Evolutionary conservation across 139 green algal genomes (phyloP).

Genomic region (Micromonas commoda): DNA sequence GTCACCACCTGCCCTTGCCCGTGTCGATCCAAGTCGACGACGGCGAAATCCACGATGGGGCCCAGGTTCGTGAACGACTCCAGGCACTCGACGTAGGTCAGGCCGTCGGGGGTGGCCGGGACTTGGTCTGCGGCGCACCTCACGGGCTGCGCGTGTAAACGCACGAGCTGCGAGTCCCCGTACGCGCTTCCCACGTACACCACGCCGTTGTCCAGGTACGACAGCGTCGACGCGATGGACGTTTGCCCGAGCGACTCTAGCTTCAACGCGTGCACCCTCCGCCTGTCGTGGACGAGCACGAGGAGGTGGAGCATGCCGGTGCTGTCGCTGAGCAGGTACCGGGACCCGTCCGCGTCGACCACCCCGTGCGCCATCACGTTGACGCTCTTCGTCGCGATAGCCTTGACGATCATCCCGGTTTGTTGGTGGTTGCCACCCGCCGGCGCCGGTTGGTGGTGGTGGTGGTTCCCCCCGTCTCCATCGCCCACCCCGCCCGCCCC

Average conservation of each 20-base stretch:
- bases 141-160: slow-evolving; percentile 43
- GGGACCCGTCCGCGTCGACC: slow-evolving; percentile 72
- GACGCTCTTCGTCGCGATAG: neutral
- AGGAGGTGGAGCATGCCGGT: slow-evolving; percentile 75
- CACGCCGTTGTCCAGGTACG: slow-evolving; percentile 88
- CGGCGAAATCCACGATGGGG: slow-evolving; percentile 88
- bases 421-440: slow-evolving; percentile 2
- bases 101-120: neutral
- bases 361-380: slow-evolving; percentile 41
- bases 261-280: slow-evolving; percentile 59
- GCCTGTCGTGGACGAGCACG: slow-evolving; percentile 61
- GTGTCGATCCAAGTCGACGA: slow-evolving; percentile 91
- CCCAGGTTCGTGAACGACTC: slow-evolving; percentile 84
- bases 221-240: slow-evolving; percentile 60
- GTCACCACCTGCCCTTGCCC: slow-evolving; percentile 92
- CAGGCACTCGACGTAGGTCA: slow-evolving; percentile 65
- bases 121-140: neutral
- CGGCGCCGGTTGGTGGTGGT: neutral
- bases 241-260: slow-evolving; percentile 74
- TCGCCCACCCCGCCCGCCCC: neutral
- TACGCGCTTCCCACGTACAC: slow-evolving; percentile 74
- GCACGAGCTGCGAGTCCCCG: slow-evolving; percentile 76
- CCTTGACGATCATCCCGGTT: neutral
- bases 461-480: neutral
- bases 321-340: slow-evolving; percentile 80